These are phyloP conservation scores for Royoungia palumana DNA, from an alignment of 768 basidiomycete genomes.

Conservation along the genomic window DNA sequence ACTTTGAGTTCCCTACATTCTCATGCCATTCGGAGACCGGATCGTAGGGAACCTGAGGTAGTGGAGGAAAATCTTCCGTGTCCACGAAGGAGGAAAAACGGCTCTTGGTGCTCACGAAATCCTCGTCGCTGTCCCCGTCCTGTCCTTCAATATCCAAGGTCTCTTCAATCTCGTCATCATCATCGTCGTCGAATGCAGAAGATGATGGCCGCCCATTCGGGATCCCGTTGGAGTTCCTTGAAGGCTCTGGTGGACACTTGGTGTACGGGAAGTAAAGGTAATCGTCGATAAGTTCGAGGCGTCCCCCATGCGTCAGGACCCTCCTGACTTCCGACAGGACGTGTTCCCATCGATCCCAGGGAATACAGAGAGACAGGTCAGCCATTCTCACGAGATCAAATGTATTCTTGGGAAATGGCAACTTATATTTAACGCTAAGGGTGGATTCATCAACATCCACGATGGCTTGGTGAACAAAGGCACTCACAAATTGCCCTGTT, in stretches of 20 bases:
- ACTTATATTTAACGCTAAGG: constrained; percentile 47
- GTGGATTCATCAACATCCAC: constrained; percentile 11
- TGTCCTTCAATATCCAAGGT: constrained; percentile 17
- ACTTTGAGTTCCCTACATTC: constrained; percentile 38
- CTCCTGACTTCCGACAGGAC: constrained; percentile 61
- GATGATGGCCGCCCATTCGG: constrained; percentile 1
- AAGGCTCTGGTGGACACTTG: constrained; percentile 21
- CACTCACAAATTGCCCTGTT: constrained; percentile 68
- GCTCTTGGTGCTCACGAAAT: constrained; percentile 32
- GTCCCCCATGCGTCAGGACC: constrained; percentile 57
- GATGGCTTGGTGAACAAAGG: neutral
- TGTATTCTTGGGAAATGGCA: constrained; percentile 59
- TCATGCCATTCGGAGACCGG: constrained; percentile 38
- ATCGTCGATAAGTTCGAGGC: constrained; percentile 75
- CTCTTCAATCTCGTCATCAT: constrained; percentile 16
- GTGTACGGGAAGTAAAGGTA: constrained; percentile 61
- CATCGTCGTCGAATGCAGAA: constrained; percentile 22
- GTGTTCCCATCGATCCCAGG: constrained; percentile 54
- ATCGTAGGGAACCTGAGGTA: constrained; percentile 16
- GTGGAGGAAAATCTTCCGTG: constrained; percentile 14
- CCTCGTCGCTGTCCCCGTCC: constrained; percentile 32
- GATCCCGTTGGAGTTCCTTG: constrained; percentile 1
- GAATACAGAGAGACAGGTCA: constrained; percentile 60
- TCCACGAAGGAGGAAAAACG: constrained; percentile 24
- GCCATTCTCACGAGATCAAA: constrained; percentile 78